These are phyloP conservation scores for Capsella bursapastoris DNA, from an alignment of 345 rosid genomes.

Conservation along the genomic window DNA sequence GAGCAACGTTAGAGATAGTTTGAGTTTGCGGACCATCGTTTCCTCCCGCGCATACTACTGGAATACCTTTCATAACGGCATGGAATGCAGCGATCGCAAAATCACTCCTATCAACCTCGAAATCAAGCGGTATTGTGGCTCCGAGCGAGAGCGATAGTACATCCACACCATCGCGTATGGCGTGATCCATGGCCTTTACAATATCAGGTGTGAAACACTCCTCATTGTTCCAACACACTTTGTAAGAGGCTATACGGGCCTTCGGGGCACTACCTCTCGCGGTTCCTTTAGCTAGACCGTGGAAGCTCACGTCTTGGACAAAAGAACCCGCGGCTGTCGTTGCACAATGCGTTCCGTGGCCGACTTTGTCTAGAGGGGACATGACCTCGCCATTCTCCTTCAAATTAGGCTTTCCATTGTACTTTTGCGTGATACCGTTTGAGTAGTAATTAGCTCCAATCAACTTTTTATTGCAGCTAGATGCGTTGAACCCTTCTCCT, in stretches of 20 bases:
- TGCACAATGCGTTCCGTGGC: constrained; percentile 77
- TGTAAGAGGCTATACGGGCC: constrained; percentile 68
- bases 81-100: constrained; percentile 59
- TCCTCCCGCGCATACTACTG: constrained; percentile 57
- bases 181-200: constrained; percentile 65
- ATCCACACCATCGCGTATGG: constrained; percentile 71
- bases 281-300: constrained; percentile 55
- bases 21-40: constrained; percentile 53
- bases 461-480: constrained; percentile 51
- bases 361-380: constrained; percentile 54
- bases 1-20: constrained; percentile 54
- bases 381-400: constrained; percentile 31
- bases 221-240: constrained; percentile 54
- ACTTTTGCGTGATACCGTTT: constrained; percentile 34
- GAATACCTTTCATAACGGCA: constrained; percentile 58
- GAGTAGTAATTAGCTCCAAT: constrained; percentile 62
- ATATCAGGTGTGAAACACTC: constrained; percentile 61
- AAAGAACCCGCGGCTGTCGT: constrained; percentile 65
- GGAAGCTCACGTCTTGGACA: constrained; percentile 47
- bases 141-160: constrained; percentile 66
- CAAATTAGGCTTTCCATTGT: constrained; percentile 25
- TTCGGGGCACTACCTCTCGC: constrained; percentile 70
- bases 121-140: constrained; percentile 18
- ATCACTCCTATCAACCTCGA: constrained; percentile 52
- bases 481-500: constrained; percentile 48